Percentiles rank a stretch among this genome's conserved stretches.
Evolutionary conservation across 2,329 filamentous ascomycete genomes (phyloP).

Genomic region (Talaromyces funiculosus): DNA sequence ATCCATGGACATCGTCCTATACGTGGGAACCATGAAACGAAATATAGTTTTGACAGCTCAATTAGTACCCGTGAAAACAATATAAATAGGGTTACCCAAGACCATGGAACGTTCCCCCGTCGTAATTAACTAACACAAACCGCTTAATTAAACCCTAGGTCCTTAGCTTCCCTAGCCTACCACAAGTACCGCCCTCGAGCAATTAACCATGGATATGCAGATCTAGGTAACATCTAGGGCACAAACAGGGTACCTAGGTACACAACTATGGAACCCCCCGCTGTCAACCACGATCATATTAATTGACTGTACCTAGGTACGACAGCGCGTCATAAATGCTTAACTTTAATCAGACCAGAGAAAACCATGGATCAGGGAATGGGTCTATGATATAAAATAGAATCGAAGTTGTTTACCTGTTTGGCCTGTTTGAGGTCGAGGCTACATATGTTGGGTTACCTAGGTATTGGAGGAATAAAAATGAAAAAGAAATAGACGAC

Average conservation of each 20-base stretch:
- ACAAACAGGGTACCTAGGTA: neutral
- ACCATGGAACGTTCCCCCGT: neutral
- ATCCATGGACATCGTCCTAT: neutral
- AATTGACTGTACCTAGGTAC: neutral
- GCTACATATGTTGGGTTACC: too few relatives aligned
- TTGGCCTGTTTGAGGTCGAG: neutral
- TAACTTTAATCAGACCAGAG: neutral
- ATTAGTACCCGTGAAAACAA: neutral
- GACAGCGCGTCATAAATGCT: neutral
- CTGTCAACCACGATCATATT: neutral
- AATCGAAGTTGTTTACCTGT: too few relatives aligned
- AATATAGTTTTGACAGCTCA: neutral
- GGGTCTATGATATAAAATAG: too few relatives aligned
- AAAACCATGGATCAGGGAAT: neutral
- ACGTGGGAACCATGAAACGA: neutral
- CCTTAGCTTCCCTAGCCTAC: neutral
- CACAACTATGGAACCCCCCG: neutral
- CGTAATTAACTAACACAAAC: neutral
- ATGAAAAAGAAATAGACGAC: neutral
- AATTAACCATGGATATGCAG: neutral
- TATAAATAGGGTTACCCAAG: neutral
- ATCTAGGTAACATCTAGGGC: neutral
- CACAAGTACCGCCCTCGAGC: neutral
- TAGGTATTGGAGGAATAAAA: too few relatives aligned
- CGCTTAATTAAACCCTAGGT: too few relatives aligned